These are phyloP conservation scores for Glonium stellatum DNA, from an alignment of 495 filamentous ascomycete genomes.

Conservation along the genomic window DNA sequence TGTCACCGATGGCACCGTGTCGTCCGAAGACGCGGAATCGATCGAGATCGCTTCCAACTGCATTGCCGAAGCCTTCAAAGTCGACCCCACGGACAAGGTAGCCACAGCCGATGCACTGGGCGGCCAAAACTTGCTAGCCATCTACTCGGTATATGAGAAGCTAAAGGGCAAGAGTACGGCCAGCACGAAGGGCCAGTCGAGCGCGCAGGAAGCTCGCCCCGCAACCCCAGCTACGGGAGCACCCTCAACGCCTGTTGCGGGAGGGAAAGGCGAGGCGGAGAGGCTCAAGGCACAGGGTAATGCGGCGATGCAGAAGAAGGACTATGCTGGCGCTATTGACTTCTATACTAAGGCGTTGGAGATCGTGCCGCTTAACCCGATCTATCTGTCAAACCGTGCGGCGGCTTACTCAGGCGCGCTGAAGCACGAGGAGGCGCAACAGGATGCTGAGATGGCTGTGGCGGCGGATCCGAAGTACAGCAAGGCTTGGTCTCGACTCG, in stretches of 20 bases:
- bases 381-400: slow-evolving; percentile 96
- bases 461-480: slow-evolving; percentile 84
- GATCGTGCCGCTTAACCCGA: slow-evolving; percentile 76
- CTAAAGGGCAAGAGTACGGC: slow-evolving; percentile 59
- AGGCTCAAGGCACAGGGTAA: slow-evolving; percentile 86
- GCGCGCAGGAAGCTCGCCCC: slow-evolving; percentile 10
- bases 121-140: slow-evolving; percentile 73
- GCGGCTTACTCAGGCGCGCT: slow-evolving; percentile 75
- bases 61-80: slow-evolving; percentile 89
- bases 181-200: slow-evolving; percentile 10
- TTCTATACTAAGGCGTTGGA: slow-evolving; percentile 77
- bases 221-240: slow-evolving; percentile 36
- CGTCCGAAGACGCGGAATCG: slow-evolving; percentile 77
- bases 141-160: slow-evolving; percentile 96
- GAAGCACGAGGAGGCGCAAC: slow-evolving; percentile 72
- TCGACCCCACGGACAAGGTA: slow-evolving; percentile 70
- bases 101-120: slow-evolving; percentile 72
- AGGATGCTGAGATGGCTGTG: slow-evolving; percentile 84
- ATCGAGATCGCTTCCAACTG: slow-evolving; percentile 89
- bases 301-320: slow-evolving; percentile 84
- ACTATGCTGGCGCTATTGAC: slow-evolving; percentile 74
- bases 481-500: slow-evolving; percentile 90
- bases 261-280: slow-evolving; percentile 60
- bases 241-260: not conserved
- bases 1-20: slow-evolving; percentile 79